Evolutionary conservation across 768 basidiomycete species (phyloP).

Genomic region (Phylloporus sp.): DNA sequence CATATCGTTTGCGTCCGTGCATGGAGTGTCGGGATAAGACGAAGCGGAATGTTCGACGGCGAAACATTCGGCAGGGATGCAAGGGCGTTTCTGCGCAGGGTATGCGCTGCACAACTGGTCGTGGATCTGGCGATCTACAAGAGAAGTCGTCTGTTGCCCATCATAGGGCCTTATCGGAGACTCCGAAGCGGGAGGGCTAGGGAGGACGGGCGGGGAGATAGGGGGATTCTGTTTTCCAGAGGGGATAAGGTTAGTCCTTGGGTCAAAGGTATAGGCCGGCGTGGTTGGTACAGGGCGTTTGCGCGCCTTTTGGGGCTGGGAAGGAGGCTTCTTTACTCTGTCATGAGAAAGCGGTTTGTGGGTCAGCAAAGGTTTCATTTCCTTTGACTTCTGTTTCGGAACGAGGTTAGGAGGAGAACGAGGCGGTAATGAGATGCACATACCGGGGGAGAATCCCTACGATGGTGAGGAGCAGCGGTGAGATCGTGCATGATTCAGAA

Average conservation of each 20-base stretch:
- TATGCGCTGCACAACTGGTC: constrained; percentile 5
- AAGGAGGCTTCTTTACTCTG: constrained; percentile 21
- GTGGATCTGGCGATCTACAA: constrained; percentile 6
- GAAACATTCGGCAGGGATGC: constrained; percentile 7
- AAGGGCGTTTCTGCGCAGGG: constrained; percentile 18
- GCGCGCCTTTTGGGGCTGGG: constrained; percentile 20
- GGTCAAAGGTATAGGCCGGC: constrained; percentile 18
- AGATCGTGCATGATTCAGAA: constrained; percentile 18
- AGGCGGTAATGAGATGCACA: constrained; percentile 13
- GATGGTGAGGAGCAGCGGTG: constrained; percentile 10
- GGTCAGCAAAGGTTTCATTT: constrained; percentile 18
- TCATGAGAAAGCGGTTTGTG: constrained; percentile 19
- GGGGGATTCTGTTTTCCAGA: constrained; percentile 20
- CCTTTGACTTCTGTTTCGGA: constrained; percentile 19
- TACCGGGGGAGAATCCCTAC: constrained; percentile 19
- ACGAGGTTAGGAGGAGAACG: constrained; percentile 10
- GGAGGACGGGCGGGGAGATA: neutral
- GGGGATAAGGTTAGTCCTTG: constrained; percentile 17
- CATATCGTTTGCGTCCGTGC: constrained; percentile 13
- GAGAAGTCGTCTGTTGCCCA: constrained; percentile 6
- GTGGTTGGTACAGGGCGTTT: constrained; percentile 19
- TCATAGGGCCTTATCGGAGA: constrained; percentile 8
- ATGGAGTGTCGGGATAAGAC: constrained; percentile 11
- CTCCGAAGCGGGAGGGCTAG: constrained; percentile 10
- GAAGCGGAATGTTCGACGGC: constrained; percentile 3